These are phyloP conservation scores for Punica granatum DNA, from an alignment of 345 rosid genomes.

Conservation along the genomic window DNA sequence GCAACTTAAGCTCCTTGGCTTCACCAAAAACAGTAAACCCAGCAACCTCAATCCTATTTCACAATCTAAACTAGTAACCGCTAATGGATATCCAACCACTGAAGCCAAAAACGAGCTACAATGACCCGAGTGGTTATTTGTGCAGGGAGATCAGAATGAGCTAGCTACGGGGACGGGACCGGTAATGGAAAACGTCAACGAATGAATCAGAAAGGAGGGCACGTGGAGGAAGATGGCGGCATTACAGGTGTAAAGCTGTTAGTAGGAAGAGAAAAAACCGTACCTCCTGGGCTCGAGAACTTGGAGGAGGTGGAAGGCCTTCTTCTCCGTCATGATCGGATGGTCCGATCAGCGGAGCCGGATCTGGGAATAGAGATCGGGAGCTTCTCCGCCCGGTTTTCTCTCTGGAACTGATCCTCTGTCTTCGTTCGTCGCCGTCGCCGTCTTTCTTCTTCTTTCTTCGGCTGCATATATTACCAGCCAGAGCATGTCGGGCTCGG, in stretches of 20 bases:
- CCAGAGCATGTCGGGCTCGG: background rate
- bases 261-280: constrained; percentile 10
- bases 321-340: constrained; percentile 30
- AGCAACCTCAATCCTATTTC: background rate
- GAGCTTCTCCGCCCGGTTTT: background rate
- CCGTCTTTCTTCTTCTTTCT: background rate
- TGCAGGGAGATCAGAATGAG: background rate
- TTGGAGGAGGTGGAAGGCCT: constrained; percentile 41
- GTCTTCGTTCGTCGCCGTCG: background rate
- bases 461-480: background rate
- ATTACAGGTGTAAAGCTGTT: constrained; percentile 2
- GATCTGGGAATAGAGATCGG: background rate
- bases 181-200: background rate
- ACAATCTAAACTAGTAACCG: background rate
- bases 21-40: background rate
- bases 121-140: background rate
- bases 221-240: background rate
- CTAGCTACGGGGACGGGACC: background rate
- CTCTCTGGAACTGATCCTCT: background rate
- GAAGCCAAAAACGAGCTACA: background rate
- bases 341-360: constrained; percentile 4
- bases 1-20: background rate
- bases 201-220: background rate
- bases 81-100: background rate
- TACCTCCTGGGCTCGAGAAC: constrained; percentile 33